Base-by-base conservation (phyloP, 2,329 filamentous ascomycete genomes). In the Ophiocordyceps australis region DNA sequence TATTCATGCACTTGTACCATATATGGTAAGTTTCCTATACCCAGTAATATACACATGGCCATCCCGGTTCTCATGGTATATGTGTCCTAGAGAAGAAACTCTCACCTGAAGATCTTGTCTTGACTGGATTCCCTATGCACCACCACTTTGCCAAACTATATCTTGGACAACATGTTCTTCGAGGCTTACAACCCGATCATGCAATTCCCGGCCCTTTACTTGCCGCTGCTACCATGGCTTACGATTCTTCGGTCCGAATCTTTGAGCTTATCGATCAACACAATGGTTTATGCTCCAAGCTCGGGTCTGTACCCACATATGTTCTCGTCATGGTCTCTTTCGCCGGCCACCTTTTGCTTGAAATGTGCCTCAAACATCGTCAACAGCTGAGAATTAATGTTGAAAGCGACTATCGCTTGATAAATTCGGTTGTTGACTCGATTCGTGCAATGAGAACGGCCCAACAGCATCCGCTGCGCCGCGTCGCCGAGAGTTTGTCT, bases 281-380 rank as follows among this genome's bases (percentile, higher is more conserved):
- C 1, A 20, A 15, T 7, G 22, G 19, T 9, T 18, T 30, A 10
- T 15, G 23, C 2, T 13, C 16, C 11, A 30, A 23, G 17, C 23
- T 30, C 11, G 21, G 11, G 20, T 26, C 23, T 13, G 25, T 25
- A 4, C 29, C 29, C 4, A 21, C 20, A 12, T 30, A 30, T 17
- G 20, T 30, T 10, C 26, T 25, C 20, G 27, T 30, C 26, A 28
- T 30, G 25, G 23, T 30, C 3, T 30, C 29, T 5, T 30, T 30
- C 18, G 29, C 29, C 2, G 29, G 29, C 16, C 29, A 30, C 7
- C 17, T 21, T 30, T 21, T 30, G n/a, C 26, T 30, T 7, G 25
- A 30, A 20, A 15, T 30, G 3, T 28, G 25, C 17, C 15, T 23
- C 16, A 25, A 28, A 8, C 23, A 30, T 11, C 22, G 25, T 5